Conservation (phyloP, 176 grass and related monocot genomes). For the Aegilops umbellulata region DNA sequence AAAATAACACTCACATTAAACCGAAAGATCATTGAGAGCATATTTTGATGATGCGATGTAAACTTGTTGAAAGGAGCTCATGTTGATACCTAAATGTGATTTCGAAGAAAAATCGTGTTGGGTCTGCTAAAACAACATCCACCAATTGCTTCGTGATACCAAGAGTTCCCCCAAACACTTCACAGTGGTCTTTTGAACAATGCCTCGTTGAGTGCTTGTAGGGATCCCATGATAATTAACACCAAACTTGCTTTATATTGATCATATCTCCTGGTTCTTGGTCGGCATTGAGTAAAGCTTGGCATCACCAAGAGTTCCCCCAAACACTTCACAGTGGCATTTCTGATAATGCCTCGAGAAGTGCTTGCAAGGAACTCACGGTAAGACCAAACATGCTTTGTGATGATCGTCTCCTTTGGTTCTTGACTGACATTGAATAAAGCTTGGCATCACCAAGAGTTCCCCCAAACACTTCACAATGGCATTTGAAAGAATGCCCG, state of each 20-base stretch:
- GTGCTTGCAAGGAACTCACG: not conserved
- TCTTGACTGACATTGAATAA: no score
- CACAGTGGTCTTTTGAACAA: not conserved
- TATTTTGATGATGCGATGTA: not conserved
- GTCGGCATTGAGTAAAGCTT: not conserved
- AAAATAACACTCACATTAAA: not conserved
- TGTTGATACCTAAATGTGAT: not conserved
- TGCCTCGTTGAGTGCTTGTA: not conserved
- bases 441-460: no score
- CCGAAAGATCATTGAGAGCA: not conserved
- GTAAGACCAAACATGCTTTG: not conserved
- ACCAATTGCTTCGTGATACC: not conserved
- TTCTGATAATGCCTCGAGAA: not conserved
- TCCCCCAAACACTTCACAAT: no score
- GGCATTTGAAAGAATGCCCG: no score
- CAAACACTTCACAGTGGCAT: not conserved
- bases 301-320: not conserved
- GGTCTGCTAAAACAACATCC: not conserved
- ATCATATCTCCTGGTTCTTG: not conserved
- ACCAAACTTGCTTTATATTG: not conserved
- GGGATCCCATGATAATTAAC: not conserved
- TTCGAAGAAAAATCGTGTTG: not conserved
- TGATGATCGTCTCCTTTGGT: no score
- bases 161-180: not conserved
- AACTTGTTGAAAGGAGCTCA: not conserved